Percentiles rank a stretch among this genome's conserved stretches.
phyloP scores from a whole-genome alignment of 768 basidiomycete genomes.

The Mycena crocata region DNA sequence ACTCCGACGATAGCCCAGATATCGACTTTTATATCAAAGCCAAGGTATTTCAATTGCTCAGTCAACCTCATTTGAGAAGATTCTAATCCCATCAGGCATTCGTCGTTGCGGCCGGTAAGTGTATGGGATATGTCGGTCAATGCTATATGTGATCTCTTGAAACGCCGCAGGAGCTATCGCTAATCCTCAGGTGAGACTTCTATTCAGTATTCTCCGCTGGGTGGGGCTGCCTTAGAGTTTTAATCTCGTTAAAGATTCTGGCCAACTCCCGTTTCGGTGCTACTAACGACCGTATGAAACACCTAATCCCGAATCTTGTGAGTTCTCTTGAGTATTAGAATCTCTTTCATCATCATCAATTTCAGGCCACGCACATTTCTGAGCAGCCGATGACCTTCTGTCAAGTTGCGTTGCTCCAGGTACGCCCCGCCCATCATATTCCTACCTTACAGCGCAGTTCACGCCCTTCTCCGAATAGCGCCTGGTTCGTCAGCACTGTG shows the following conservation, averaged over 20 bases:
- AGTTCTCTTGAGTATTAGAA: neutral
- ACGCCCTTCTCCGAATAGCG: constrained; percentile 1
- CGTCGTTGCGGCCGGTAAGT: constrained; percentile 13
- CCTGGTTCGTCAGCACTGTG: neutral
- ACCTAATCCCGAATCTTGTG: constrained; percentile 11
- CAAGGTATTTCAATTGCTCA: constrained; percentile 4
- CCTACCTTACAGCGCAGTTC: neutral
- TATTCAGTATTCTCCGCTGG: too few relatives aligned
- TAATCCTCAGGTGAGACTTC: constrained; percentile 10
- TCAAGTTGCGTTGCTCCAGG: constrained; percentile 24
- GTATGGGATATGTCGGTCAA: neutral
- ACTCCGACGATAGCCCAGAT: neutral
- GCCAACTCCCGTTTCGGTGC: constrained; percentile 15
- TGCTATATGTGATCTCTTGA: neutral
- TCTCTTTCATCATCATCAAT: neutral
- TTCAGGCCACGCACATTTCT: constrained; percentile 8
- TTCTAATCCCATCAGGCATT: constrained; percentile 8
- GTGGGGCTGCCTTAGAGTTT: too few relatives aligned
- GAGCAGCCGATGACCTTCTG: constrained; percentile 34
- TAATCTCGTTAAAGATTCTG: constrained; percentile 2
- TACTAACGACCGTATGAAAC: neutral
- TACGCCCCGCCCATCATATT: neutral
- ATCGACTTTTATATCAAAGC: constrained; percentile 13
- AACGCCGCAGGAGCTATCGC: constrained; percentile 5
- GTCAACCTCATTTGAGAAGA: neutral